Evolutionary conservation across 345 rosid species (phyloP), one percentile per base, ranked within the genome.

Genomic region (Lepidium aucheri): DNA sequence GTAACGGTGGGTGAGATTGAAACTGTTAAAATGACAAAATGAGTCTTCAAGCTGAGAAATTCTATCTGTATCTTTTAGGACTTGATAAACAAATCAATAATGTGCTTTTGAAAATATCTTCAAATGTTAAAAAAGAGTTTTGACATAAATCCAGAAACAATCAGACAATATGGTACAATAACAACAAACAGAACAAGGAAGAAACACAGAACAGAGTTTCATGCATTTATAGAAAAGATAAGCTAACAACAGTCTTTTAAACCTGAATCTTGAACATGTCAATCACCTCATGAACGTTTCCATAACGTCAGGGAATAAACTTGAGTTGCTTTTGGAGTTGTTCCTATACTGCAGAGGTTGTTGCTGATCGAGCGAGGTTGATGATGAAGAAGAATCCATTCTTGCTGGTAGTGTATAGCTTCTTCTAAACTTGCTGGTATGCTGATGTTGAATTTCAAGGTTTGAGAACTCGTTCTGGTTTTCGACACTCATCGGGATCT

Each of bases 241-340:
- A 60, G 53, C 67, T 40, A 59, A 50, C 20, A 61, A 6, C 55
- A n/a, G 17, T 36, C 42, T 7, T 68, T 38, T 9, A 28, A 43
- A 28, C 34, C 9, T 42, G 20, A 61, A 18, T 40, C 75, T 54
- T 26, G 59, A 39, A 30, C 30, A 26, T 56, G 24, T 40, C 57
- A 63, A 50, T 87, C 84, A 86, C 44, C 86, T 91, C 90, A 93
- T 65, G 86, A 80, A 90, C 6, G 88, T 85, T 77, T 85, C 92
- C 95, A 88, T 83, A 58, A 76, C 86, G 50, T 88, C 92, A 1
- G 82, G 59, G 65, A 83, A 90, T 82, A 94, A 74, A 67, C 93
- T 91, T 0, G 79, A 30, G 49, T 65, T 73, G 20, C 20, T 51
- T 34, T 84, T 90, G 0, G 84, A 17, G 68, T 79, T 85, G 69